Evolutionary conservation across 768 basidiomycete genomes (phyloP).

Genomic region (Mycena alexandri): DNA sequence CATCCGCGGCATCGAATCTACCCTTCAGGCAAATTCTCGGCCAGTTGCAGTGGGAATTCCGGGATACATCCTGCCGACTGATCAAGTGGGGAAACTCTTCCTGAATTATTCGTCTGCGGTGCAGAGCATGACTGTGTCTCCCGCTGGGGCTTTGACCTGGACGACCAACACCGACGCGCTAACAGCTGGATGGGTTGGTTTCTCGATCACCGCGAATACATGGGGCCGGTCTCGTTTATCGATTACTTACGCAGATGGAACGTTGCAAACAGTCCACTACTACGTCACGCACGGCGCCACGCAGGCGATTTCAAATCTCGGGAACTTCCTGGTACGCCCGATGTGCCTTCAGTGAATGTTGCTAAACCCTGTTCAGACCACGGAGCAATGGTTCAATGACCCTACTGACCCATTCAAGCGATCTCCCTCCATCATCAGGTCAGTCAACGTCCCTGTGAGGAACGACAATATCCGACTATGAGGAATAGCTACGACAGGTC

Average conservation of each 20-base stretch:
- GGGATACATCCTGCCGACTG: constrained; percentile 64
- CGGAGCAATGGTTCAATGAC: constrained; percentile 65
- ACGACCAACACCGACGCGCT: constrained; percentile 56
- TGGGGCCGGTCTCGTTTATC: constrained; percentile 65
- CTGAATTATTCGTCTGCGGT: constrained; percentile 58
- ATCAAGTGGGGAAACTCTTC: constrained; percentile 65
- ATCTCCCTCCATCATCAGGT: constrained; percentile 40
- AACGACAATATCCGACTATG: constrained; percentile 53
- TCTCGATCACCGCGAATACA: constrained; percentile 56
- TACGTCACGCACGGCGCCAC: constrained; percentile 62
- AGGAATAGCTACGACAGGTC: constrained; percentile 55
- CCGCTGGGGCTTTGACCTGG: constrained; percentile 62
- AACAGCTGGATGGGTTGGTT: constrained; percentile 59
- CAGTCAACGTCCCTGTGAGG: constrained; percentile 61
- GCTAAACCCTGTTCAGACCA: constrained; percentile 46
- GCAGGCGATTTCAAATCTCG: constrained; percentile 59
- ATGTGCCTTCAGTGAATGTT: not conserved
- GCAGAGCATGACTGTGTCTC: constrained; percentile 57
- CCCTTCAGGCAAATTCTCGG: constrained; percentile 53
- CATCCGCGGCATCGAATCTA: constrained; percentile 63
- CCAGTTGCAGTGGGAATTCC: constrained; percentile 69
- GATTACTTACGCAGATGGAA: constrained; percentile 64
- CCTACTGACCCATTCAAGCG: constrained; percentile 62
- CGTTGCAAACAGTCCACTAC: constrained; percentile 66
- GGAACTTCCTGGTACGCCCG: constrained; percentile 56